Conservation (phyloP, 2,329 filamentous ascomycete species). For the Arthrocladium fulminans region DNA sequence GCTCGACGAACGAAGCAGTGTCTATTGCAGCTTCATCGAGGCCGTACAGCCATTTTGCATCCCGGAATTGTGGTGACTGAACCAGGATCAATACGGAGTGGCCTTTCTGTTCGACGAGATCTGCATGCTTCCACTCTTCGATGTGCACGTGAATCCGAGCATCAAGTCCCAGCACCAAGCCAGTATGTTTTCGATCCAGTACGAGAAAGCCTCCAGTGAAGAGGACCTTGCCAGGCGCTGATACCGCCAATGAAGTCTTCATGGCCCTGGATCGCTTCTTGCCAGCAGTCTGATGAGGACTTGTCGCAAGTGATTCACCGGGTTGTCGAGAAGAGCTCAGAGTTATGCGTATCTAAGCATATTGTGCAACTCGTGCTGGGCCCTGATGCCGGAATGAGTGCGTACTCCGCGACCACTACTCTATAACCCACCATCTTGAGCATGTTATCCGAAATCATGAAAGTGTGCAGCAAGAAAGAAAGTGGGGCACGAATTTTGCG, state of each 20-base stretch:
- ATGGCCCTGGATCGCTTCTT: background rate
- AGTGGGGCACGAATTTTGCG: background rate
- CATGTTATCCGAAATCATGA: background rate
- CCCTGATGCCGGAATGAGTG: no score
- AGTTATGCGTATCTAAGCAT: no score
- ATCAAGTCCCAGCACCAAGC: slow-evolving; percentile 56
- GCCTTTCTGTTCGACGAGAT: slow-evolving; percentile 1
- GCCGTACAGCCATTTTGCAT: slow-evolving; percentile 80
- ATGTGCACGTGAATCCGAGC: slow-evolving; percentile 55
- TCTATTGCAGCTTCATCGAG: slow-evolving; percentile 35
- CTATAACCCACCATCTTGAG: no score
- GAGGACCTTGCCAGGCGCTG: slow-evolving; percentile 92
- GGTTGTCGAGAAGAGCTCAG: background rate
- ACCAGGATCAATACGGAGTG: slow-evolving; percentile 54
- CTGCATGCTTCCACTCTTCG: slow-evolving; percentile 32
- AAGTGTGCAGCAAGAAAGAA: background rate
- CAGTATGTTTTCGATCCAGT: slow-evolving; percentile 77
- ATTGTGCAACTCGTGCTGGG: no score
- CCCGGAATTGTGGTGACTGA: slow-evolving; percentile 79
- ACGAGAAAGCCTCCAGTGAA: slow-evolving; percentile 92
- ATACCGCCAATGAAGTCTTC: slow-evolving; percentile 49
- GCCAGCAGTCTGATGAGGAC: background rate
- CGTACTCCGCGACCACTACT: no score
- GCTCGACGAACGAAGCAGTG: background rate
- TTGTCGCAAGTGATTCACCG: background rate